phyloP scores from a whole-genome alignment of 495 filamentous ascomycete species.

The Talaromyces thailandensis region DNA sequence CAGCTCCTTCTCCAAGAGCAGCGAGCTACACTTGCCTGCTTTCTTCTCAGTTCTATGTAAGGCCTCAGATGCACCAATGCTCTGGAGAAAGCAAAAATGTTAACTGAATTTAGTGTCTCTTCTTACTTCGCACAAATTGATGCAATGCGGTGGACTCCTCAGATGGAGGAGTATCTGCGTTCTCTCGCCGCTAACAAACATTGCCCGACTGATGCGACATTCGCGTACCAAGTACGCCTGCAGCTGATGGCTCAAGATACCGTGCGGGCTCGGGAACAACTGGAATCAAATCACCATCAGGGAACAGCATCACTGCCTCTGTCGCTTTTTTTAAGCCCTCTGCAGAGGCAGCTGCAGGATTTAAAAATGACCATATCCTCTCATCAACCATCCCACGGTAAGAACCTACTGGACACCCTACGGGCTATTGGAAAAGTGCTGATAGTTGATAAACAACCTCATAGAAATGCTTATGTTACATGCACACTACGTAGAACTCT shows the following conservation, averaged over 20 bases:
- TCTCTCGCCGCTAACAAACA: slow-evolving; percentile 13
- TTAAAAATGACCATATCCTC: too few relatives aligned
- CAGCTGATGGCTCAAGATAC: slow-evolving; percentile 15
- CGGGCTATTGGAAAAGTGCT: too few relatives aligned
- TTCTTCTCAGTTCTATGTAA: slow-evolving; percentile 20
- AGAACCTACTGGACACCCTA: too few relatives aligned
- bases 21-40: slow-evolving; percentile 38
- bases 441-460: too few relatives aligned
- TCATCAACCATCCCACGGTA: too few relatives aligned
- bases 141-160: slow-evolving; percentile 24
- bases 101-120: slow-evolving; percentile 16
- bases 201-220: slow-evolving; percentile 9
- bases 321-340: too few relatives aligned
- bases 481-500: too few relatives aligned
- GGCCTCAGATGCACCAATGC: neutral
- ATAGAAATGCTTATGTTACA: too few relatives aligned
- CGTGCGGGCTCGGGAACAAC: neutral
- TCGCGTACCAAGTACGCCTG: slow-evolving; percentile 12
- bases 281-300: too few relatives aligned
- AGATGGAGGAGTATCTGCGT: slow-evolving; percentile 26
- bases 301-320: too few relatives aligned
- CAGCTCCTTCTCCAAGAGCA: slow-evolving; percentile 29
- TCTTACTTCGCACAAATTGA: slow-evolving; percentile 21
- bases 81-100: neutral
- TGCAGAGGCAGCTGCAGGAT: too few relatives aligned